Percentiles rank a stretch among this genome's conserved stretches.
These are phyloP conservation scores for Jamesozyma gamospora DNA, from an alignment of 805 yeast species.

Conservation along the genomic window DNA sequence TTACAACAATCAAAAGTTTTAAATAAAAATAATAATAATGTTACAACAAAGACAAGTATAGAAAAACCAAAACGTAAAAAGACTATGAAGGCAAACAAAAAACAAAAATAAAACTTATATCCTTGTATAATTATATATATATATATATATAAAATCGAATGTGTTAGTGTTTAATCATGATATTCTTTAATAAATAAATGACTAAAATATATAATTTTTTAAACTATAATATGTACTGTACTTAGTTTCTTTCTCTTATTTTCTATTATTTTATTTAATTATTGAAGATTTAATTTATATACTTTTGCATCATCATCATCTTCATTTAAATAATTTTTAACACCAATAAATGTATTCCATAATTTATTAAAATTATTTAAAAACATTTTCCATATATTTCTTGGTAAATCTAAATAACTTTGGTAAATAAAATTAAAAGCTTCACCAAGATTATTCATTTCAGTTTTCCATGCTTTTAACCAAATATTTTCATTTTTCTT, in stretches of 20 bases:
- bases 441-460: conserved; percentile 40
- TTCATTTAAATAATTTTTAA: conserved; percentile 24
- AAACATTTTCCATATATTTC: conserved; percentile 40
- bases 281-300: conserved; percentile 17
- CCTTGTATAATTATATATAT: not conserved
- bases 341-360: conserved; percentile 77
- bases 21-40: not conserved
- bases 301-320: conserved; percentile 14
- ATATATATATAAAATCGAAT: too few species aligned
- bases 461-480: conserved; percentile 41
- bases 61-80: not conserved
- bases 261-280: not conserved
- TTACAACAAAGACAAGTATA: not conserved
- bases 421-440: conserved; percentile 56
- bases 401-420: conserved; percentile 66
- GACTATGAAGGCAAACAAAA: not conserved
- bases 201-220: too few species aligned
- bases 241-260: not conserved
- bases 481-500: conserved; percentile 6
- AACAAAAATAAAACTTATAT: not conserved
- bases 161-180: too few species aligned
- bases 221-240: too few species aligned
- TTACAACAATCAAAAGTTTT: conserved; percentile 2
- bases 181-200: too few species aligned
- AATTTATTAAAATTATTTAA: conserved; percentile 41